Evolutionary conservation across 495 filamentous ascomycete species (phyloP), one percentile per base, ranked within the genome.

Genomic region (Pyronema domesticum): DNA sequence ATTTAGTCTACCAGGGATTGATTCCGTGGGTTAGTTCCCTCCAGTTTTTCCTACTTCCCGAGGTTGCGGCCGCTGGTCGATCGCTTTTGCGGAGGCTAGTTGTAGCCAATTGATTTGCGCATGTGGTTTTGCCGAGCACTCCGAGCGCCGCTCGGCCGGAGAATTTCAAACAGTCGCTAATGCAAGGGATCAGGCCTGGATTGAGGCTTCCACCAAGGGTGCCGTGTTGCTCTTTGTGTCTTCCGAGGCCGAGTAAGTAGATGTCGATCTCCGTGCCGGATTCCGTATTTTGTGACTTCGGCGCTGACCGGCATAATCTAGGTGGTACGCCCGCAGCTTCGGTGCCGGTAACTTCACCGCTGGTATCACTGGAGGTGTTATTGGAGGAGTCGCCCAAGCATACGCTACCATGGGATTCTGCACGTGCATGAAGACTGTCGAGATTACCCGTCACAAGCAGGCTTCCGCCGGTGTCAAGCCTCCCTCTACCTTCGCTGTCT

Each of bases 321-420:
- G 65, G 23, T 96, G 82, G 76, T 80, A 87, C 66, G 89, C 88
- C 59, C 81, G 81, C 63, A 69, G 71, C 57, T 76, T 81, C 61
- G 93, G 93, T 60, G 89, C 87, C 59, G 75, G 74, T 60, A 82
- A 89, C 65, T 96, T 98, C 72, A 73, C 80, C 54, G 78, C 79
- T 60, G 91, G 91, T 68, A 95, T 98, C 72, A 66, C 74, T 11
- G 93, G 91, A 62, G 91, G 91, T 70, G 89, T 98, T 75, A 76
- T 78, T 34, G 91, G 91, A 64, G 91, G 91, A 76, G 80, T 98
- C 52, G 93, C 88, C 46, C 91, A 98, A 73, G 91, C 91, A 36
- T 98, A 98, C 68, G 91, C 91, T 55, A 98, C 91, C 60, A 95
- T 98, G 88, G 91, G 91, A 55, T 98, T 98, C 80, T 98, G 91